These are phyloP conservation scores for Fusarium coffeatum DNA, from an alignment of 2,329 filamentous ascomycete genomes.

Conservation along the genomic window DNA sequence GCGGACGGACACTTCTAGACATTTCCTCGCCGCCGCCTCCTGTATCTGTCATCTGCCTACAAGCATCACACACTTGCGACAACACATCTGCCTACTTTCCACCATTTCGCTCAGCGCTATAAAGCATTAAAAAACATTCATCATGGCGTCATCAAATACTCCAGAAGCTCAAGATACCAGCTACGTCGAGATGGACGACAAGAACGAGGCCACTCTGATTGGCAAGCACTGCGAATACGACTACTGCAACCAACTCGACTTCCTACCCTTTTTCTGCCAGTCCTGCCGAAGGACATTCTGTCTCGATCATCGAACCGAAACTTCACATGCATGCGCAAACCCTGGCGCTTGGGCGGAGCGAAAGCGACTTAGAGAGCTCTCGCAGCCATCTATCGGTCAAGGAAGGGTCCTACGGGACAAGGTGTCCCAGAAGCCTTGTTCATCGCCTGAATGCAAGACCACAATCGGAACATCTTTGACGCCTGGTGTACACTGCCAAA, in stretches of 20 bases:
- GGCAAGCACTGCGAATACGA: conserved; percentile 91
- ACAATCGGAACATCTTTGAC: conserved; percentile 75
- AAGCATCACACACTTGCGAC: conserved; percentile 43
- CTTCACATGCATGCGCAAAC: conserved; percentile 75
- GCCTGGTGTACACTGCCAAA: conserved; percentile 76
- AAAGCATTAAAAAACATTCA: conserved; percentile 39
- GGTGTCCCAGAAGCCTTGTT: conserved; percentile 74
- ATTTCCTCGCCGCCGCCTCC: conserved; percentile 47
- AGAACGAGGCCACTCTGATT: conserved; percentile 81
- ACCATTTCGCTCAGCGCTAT: conserved; percentile 4
- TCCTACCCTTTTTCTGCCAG: conserved; percentile 93
- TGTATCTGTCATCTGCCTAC: conserved; percentile 38
- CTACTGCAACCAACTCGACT: conserved; percentile 95
- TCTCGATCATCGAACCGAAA: conserved; percentile 91
- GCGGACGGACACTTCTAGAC: conserved; percentile 49
- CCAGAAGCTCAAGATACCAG: conserved; percentile 59
- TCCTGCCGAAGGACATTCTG: conserved; percentile 89
- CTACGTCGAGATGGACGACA: conserved; percentile 78
- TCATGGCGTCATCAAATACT: conserved; percentile 66
- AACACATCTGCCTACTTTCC: conserved; percentile 43
- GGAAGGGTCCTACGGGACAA: conserved; percentile 65
- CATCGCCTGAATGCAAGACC: conserved; percentile 74
- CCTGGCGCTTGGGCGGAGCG: conserved; percentile 72
- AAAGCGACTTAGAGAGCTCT: conserved; percentile 65
- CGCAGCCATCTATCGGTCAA: conserved; percentile 65